Percentiles rank a stretch among this genome's conserved stretches.
phyloP scores from a whole-genome alignment of 1,284 basidiomycete genomes.

The Puccinia coronata region DNA sequence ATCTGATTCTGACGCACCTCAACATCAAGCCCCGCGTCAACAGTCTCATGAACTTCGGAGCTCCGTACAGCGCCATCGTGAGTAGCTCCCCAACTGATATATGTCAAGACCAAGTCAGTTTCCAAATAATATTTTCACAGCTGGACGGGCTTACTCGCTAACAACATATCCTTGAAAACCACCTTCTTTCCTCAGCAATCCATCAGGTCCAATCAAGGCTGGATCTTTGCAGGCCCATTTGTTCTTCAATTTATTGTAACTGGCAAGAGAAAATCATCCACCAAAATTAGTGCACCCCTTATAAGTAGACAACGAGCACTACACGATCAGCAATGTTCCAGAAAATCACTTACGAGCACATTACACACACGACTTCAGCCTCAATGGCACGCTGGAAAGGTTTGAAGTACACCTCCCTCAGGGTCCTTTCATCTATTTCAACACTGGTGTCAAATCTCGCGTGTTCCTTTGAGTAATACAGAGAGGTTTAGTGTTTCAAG shows the following conservation, averaged over 20 bases:
- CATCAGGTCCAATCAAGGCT: conserved; percentile 53
- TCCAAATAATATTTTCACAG: neutral
- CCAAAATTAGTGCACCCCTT: neutral
- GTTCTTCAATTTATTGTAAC: conserved; percentile 56
- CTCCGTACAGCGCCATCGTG: conserved; percentile 3
- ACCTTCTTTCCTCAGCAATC: conserved; percentile 56
- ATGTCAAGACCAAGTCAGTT: neutral
- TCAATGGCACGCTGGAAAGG: conserved; percentile 15
- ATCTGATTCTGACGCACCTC: conserved; percentile 15
- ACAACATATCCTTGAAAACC: conserved; percentile 56
- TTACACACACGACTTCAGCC: conserved; percentile 27
- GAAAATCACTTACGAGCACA: conserved; percentile 37
- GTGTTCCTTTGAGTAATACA: neutral
- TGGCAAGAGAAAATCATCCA: neutral
- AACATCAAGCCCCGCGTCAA: conserved; percentile 20
- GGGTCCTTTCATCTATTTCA: conserved; percentile 19
- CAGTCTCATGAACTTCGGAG: conserved; percentile 11
- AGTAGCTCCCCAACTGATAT: conserved; percentile 17
- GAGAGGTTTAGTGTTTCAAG: neutral
- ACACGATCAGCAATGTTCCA: neutral
- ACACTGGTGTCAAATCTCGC: conserved; percentile 7
- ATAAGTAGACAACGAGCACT: neutral
- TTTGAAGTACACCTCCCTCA: conserved; percentile 27
- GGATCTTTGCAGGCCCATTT: conserved; percentile 55
- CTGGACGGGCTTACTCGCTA: conserved; percentile 52